Conservation (phyloP, 164 flowering plant genomes). For the Hamamelis virginiana region DNA sequence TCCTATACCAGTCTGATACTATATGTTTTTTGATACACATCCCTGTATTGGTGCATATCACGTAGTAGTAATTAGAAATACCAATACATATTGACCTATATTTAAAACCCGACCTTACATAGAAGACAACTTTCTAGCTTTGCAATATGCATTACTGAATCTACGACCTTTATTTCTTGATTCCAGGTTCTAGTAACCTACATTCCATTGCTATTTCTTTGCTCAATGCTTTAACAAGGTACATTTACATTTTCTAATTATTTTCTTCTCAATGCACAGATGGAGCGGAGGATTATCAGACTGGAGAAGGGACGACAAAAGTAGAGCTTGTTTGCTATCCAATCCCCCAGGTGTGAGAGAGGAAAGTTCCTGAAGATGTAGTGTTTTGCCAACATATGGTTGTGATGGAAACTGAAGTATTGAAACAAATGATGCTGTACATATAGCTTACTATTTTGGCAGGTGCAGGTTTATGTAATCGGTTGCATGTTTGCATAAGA, state of each 20-base stretch:
- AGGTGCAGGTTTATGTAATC: neutral
- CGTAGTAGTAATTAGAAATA: no score
- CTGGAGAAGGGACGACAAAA: conserved; percentile 8
- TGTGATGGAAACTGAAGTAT: neutral
- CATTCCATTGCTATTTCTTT: neutral
- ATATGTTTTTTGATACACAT: no score
- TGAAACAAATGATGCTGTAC: neutral
- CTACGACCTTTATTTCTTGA: neutral
- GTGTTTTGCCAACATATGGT: neutral
- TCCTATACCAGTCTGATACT: no score
- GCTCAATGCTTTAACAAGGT: neutral
- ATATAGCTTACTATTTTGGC: neutral
- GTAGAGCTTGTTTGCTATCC: neutral
- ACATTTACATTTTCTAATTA: neutral
- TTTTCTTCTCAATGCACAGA: conserved; percentile 6
- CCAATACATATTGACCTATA: no score
- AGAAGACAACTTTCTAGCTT: neutral
- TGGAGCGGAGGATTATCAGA: conserved; percentile 27
- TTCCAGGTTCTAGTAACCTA: neutral
- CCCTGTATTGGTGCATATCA: no score
- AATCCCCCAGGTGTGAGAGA: neutral
- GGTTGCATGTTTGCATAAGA: neutral
- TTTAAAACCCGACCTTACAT: no score
- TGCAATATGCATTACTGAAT: neutral
- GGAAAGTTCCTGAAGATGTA: neutral